Evolutionary conservation across 139 green algal species (phyloP).

Genomic region (Pseudopediastrum boryanum): DNA sequence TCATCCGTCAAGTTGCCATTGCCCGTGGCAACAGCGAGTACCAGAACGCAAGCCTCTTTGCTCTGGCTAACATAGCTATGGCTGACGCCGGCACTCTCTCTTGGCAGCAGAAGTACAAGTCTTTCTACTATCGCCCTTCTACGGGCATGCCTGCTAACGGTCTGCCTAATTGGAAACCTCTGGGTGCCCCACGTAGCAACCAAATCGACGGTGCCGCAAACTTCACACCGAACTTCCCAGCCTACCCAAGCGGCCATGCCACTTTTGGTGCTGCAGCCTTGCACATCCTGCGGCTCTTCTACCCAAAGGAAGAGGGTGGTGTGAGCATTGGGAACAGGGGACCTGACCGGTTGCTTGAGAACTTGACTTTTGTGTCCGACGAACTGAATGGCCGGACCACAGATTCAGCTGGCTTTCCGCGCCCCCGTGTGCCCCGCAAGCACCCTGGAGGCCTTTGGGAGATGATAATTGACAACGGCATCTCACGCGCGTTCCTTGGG

Average conservation of each 20-base stretch:
- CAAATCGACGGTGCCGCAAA: not conserved
- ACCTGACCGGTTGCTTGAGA: not conserved
- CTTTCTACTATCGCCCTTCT: not conserved
- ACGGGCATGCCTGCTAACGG: not conserved
- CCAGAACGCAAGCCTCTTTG: not conserved
- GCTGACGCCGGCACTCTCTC: not conserved
- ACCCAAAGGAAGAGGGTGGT: too few species aligned
- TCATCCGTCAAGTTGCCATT: not conserved
- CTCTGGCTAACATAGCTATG: not conserved
- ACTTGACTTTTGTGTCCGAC: not conserved
- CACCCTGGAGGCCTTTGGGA: too few species aligned
- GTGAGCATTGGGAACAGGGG: not conserved
- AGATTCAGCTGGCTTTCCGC: not conserved
- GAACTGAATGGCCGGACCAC: not conserved
- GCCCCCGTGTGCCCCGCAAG: not conserved
- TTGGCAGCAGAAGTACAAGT: slow-evolving; percentile 5
- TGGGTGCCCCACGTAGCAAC: not conserved
- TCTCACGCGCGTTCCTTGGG: too few species aligned
- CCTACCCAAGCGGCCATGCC: not conserved
- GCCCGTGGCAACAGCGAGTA: not conserved
- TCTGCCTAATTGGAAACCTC: not conserved
- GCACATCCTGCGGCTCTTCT: not conserved
- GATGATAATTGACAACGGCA: too few species aligned
- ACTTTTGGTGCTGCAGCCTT: not conserved
- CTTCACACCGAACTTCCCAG: not conserved